Evolutionary conservation across 176 grass and related monocot species (phyloP).

Genomic region (Cenchrus fungigraminus): DNA sequence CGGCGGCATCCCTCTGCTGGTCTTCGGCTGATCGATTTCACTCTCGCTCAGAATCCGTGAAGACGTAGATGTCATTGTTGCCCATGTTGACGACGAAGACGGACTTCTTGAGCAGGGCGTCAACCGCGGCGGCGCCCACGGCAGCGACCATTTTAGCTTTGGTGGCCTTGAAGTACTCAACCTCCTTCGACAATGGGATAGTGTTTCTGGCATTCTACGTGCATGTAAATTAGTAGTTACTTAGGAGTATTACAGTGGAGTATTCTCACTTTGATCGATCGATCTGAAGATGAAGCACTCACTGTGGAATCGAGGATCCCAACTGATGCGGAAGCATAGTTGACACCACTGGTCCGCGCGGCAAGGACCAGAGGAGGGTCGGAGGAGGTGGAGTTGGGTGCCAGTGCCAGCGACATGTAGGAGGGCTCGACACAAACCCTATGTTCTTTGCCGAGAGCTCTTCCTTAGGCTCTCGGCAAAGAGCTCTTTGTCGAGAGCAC

Average conservation of each 20-base stretch:
- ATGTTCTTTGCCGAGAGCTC: not conserved
- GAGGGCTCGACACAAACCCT: constrained; percentile 44
- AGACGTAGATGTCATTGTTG: constrained; percentile 47
- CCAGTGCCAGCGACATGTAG: constrained; percentile 20
- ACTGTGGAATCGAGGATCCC: constrained; percentile 54
- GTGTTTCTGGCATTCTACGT: not conserved
- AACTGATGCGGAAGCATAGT: constrained; percentile 58
- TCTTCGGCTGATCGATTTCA: not conserved
- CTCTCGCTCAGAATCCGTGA: not conserved
- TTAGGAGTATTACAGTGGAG: not conserved
- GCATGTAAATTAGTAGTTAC: not conserved
- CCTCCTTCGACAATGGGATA: constrained; percentile 44
- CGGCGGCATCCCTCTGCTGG: not conserved
- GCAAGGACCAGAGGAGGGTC: not conserved
- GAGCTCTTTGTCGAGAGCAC: too few species aligned
- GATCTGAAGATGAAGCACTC: not conserved
- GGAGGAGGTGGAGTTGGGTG: not conserved
- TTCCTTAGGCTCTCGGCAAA: too few species aligned
- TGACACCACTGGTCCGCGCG: constrained; percentile 26
- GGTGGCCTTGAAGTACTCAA: constrained; percentile 30
- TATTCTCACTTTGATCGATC: not conserved
- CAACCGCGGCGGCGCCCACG: not conserved
- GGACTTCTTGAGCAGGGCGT: constrained; percentile 34
- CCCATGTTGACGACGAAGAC: constrained; percentile 39
- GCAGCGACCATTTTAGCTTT: constrained; percentile 19